Evolutionary conservation across 2,329 filamentous ascomycete genomes (phyloP), one percentile per base, ranked within the genome.

Genomic region (Talaromyces verruculosus): DNA sequence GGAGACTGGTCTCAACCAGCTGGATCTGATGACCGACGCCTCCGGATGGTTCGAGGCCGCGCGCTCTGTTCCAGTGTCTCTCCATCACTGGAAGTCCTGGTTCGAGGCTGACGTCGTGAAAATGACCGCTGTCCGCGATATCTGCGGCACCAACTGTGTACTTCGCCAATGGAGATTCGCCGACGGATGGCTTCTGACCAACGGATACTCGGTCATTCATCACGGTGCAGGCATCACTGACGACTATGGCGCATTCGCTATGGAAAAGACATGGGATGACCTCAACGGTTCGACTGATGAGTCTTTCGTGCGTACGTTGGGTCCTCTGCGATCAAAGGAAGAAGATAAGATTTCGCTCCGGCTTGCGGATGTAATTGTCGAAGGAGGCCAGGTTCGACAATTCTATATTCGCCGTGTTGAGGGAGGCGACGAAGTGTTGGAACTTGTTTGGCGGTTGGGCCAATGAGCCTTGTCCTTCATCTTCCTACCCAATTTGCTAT

Each of bases 71-170:
- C 83, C 85, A 0, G 75, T 88, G 13, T 87, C 83, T 60, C 76
- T 89, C 6, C 87, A 89, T 72, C 87, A 89, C 77, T 88, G 86
- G 85, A 88, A 87, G 73, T 84, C 82, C 13, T 88, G 86, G 85
- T 86, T 87, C 74, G 71, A 79, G 8, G 73, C 72, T 28, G 75
- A 79, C 65, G 85, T 87, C 49, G 79, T 81, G 57, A 78, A 81
- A 65, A 83, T 87, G 77, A 80, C 83, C 37, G 75, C 78, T 45
- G 76, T 85, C 13, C 76, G 81, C 6, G 73, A 80, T 10, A 72
- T 86, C n/a, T 88, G 87, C 69, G 86, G 87, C 5, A 82, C 84
- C 58, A 69, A 68, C 1, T 88, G 86, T 66, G 81, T 88, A 67
- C 75, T 89, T 59, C 84, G 86, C 70, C 81, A 87, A 28, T 88